Conservation (phyloP, 352 stramenopile genomes). For the Peronospora belbahrii region DNA sequence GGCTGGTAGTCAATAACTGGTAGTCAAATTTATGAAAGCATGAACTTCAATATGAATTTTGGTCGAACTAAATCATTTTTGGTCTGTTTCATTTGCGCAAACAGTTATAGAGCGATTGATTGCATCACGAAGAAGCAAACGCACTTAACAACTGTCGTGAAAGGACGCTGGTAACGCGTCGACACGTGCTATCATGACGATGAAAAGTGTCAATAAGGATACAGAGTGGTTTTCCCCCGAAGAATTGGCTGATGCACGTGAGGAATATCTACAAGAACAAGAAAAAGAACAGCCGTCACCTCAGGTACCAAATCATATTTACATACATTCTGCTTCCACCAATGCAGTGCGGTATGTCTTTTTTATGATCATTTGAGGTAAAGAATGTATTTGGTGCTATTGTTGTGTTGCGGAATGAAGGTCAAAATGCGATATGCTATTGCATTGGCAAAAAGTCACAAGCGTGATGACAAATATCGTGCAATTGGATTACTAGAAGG, state of each 20-base stretch:
- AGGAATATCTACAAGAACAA: conserved; percentile 71
- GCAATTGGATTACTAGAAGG: conserved; percentile 66
- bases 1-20: neutral
- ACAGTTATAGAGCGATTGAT: neutral
- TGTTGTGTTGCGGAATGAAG: conserved; percentile 16
- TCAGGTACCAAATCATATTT: conserved; percentile 20
- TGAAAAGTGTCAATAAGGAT: conserved; percentile 28
- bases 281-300: conserved; percentile 62
- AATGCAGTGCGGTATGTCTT: neutral
- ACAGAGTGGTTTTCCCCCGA: conserved; percentile 67
- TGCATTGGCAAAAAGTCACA: conserved; percentile 66
- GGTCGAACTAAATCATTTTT: neutral
- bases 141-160: neutral
- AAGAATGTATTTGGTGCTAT: too few species aligned
- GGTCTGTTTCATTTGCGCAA: neutral
- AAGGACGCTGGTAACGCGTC: conserved; percentile 11
- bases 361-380: neutral
- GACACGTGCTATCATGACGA: conserved; percentile 24
- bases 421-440: conserved; percentile 70
- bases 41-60: neutral
- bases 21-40: neutral
- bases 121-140: conserved; percentile 9
- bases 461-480: conserved; percentile 74
- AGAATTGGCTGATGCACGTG: conserved; percentile 58
- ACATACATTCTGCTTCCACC: conserved; percentile 3